Base-by-base conservation (phyloP, 1,284 basidiomycete species). In the Cutaneotrichosporon cyanovorans region DNA sequence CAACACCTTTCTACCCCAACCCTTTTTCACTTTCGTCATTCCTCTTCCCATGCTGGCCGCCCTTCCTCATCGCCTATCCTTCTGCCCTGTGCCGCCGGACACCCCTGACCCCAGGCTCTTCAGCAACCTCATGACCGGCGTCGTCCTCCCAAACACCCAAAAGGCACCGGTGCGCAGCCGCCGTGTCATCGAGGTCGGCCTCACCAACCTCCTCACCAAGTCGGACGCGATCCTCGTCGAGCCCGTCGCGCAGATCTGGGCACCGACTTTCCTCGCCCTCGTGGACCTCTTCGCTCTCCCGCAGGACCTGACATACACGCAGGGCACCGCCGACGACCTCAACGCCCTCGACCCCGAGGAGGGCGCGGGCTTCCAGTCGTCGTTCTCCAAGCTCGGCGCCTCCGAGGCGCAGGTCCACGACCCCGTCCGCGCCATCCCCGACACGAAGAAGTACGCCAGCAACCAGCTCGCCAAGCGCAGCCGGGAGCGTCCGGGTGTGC, bases 281-380 rank as follows among this genome's bases (percentile, higher is more conserved):
- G 77, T 82, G n/a, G 82, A 82, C 54, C 77, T 95, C 9, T 83
- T 91, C 71, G 77, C 75, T 45, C 80, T 87, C 50, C 80, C 83
- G 0, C 80, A 86, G 57, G 79, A 85, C 53, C 76, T 87, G 43
- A 76, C 65, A 2, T 69, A 63, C 34, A 58, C 61, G 23, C 74
- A 71, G 15, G 62, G 69, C 3, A 75, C 74, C 39, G 70, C 74
- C 40, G 72, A 80, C 19, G 81, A 87, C 48, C 64, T 81, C 2
- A 63, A 67, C 12, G 60, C 56, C 25, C 62, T 93, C 37, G 93
- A 97, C 68, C 83, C 82, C 55, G 92, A 97, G 63, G 93, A 84
- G 8, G 81, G 83, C 4, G n/a, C n/a, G n/a, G 87, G 89, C 0
- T 98, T 96, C 73, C 93, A 98, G 67, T 86, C 87, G 0, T 83